These are phyloP conservation scores for Rhododendron kiyosumense DNA, from an alignment of 148 eudicot genomes.

Conservation along the genomic window DNA sequence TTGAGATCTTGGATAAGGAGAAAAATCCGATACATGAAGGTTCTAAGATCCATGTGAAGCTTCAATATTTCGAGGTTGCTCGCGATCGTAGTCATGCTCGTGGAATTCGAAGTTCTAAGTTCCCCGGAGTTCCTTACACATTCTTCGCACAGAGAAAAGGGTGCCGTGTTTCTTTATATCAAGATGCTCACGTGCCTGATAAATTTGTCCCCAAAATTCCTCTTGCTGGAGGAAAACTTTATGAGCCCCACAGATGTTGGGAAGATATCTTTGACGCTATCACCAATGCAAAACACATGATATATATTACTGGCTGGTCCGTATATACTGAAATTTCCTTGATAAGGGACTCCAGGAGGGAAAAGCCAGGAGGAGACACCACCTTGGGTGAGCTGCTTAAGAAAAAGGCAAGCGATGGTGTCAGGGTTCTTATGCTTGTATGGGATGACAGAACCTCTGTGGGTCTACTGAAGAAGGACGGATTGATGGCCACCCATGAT, in stretches of 20 bases:
- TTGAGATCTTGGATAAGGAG: conserved; percentile 54
- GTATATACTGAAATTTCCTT: conserved; percentile 62
- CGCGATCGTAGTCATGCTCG: conserved; percentile 51
- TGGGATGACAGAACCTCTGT: conserved; percentile 88
- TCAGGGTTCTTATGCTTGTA: conserved; percentile 63
- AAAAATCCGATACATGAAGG: conserved; percentile 51
- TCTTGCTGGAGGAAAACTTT: conserved; percentile 55
- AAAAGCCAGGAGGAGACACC: conserved; percentile 62
- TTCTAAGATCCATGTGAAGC: conserved; percentile 61
- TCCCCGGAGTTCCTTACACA: conserved; percentile 78
- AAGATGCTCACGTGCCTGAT: conserved; percentile 74
- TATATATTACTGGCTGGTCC: conserved; percentile 85
- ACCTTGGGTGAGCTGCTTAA: conserved; percentile 64
- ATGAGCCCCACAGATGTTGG: conserved; percentile 82
- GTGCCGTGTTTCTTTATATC: conserved; percentile 63
- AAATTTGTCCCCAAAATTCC: conserved; percentile 66
- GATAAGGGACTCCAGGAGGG: conserved; percentile 61
- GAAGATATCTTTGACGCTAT: conserved; percentile 79
- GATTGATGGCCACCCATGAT: conserved; percentile 80
- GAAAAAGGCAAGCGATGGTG: conserved; percentile 76
- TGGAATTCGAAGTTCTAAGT: conserved; percentile 52
- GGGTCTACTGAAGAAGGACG: conserved; percentile 55
- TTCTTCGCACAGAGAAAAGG: conserved; percentile 61
- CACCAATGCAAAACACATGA: conserved; percentile 59
- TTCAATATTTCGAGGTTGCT: conserved; percentile 53